Evolutionary conservation across 306 rosid genomes (phyloP).

Genomic region (Cicer pinnatifidum): DNA sequence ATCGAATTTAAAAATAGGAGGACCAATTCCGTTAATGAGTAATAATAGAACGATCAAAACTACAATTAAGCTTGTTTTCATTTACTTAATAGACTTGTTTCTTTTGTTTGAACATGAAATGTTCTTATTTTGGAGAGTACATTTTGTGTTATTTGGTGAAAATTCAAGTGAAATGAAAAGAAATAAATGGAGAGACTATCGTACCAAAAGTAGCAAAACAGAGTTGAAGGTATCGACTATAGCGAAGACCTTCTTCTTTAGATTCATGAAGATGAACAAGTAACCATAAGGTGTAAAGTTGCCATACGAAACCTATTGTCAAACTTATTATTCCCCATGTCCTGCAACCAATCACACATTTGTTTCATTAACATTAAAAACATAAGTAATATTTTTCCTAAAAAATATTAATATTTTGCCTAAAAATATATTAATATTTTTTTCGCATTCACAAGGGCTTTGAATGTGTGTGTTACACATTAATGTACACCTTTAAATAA

Average conservation of each 20-base stretch:
- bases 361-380: neutral
- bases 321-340: constrained; percentile 65
- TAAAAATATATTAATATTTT: too few species aligned
- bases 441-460: too few species aligned
- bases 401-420: too few species aligned
- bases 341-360: constrained; percentile 46
- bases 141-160: neutral
- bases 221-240: constrained; percentile 62
- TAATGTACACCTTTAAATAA: neutral
- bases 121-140: neutral
- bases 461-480: too few species aligned
- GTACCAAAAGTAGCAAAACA: constrained; percentile 58
- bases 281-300: constrained; percentile 67
- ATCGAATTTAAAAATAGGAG: too few species aligned
- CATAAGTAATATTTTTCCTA: too few species aligned
- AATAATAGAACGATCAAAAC: too few species aligned
- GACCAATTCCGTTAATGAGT: too few species aligned
- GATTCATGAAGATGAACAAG: constrained; percentile 64
- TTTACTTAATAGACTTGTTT: neutral
- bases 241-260: constrained; percentile 53
- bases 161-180: neutral
- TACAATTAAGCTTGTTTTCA: neutral
- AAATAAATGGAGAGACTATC: neutral
- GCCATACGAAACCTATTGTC: constrained; percentile 62
- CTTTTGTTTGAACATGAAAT: neutral